Evolutionary conservation across 176 grass and related monocot genomes (phyloP).

Genomic region (Aegilops speltoides): DNA sequence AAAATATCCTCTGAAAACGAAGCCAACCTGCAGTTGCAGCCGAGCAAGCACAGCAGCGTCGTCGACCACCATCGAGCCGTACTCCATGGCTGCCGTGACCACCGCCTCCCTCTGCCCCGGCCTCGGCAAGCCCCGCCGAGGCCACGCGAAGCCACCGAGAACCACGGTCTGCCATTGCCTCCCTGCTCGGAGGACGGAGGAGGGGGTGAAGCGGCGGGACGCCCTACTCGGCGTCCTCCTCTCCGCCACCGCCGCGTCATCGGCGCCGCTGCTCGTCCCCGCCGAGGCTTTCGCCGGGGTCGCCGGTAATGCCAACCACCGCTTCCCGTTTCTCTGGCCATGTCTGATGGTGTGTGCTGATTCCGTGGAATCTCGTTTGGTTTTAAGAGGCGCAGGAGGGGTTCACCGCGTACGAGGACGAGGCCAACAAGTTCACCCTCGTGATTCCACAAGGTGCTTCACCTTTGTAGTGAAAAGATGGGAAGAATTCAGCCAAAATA

Average conservation of each 20-base stretch:
- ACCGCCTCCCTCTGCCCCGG: constrained; percentile 28
- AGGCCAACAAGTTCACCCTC: constrained; percentile 70
- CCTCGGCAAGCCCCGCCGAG: background rate
- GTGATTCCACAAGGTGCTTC: constrained; percentile 63
- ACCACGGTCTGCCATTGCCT: constrained; percentile 7
- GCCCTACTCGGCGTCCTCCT: constrained; percentile 53
- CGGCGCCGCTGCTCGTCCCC: constrained; percentile 30
- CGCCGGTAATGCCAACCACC: constrained; percentile 17
- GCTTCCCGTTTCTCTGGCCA: background rate
- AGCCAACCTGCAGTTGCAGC: background rate
- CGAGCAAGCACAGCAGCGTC: background rate
- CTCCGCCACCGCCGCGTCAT: constrained; percentile 29
- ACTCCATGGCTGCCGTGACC: constrained; percentile 42
- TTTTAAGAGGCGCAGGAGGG: constrained; percentile 56
- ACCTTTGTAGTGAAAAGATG: background rate
- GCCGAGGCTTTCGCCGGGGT: constrained; percentile 38
- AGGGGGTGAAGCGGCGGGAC: constrained; percentile 47
- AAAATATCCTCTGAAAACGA: background rate
- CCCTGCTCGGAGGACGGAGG: constrained; percentile 12
- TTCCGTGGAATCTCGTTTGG: background rate
- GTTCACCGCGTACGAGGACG: constrained; percentile 66
- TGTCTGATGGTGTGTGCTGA: background rate
- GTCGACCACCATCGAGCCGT: background rate
- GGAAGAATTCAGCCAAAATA: background rate
- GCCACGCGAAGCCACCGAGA: background rate